Percentiles rank a stretch among this genome's conserved stretches.
Conservation (phyloP, 768 basidiomycete genomes). For the Exsudoporus frostii region DNA sequence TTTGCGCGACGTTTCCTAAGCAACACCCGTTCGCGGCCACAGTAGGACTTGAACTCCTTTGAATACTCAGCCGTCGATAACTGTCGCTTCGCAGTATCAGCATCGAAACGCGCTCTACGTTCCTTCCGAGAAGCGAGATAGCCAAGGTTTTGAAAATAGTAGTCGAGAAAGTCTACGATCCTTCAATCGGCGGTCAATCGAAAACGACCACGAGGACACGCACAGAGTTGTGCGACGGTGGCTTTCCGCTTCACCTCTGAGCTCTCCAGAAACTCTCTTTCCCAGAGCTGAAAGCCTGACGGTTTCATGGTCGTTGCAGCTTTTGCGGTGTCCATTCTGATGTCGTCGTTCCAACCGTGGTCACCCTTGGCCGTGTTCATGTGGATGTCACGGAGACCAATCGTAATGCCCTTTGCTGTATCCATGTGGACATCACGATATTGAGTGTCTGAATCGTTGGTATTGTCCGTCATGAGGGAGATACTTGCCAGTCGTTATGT, state of each 20-base stretch:
- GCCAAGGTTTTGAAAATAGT: constrained; percentile 94
- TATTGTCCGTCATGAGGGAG: constrained; percentile 11
- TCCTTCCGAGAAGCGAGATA: constrained; percentile 87
- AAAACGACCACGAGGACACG: constrained; percentile 28
- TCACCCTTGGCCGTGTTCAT: constrained; percentile 65
- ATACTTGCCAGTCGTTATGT: not conserved
- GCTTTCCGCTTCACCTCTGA: constrained; percentile 92
- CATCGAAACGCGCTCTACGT: constrained; percentile 77
- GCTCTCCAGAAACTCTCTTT: constrained; percentile 78
- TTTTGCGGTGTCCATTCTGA: constrained; percentile 55
- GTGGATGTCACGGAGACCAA: constrained; percentile 47
- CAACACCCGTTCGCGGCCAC: constrained; percentile 88
- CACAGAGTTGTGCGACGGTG: constrained; percentile 95
- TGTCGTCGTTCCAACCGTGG: constrained; percentile 45
- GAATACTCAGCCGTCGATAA: constrained; percentile 52
- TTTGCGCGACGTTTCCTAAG: constrained; percentile 93
- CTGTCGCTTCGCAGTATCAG: constrained; percentile 70
- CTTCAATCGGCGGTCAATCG: constrained; percentile 13
- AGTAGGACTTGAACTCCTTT: constrained; percentile 90
- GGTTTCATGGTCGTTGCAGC: constrained; percentile 49
- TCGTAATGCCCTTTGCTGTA: constrained; percentile 62
- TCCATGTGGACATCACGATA: constrained; percentile 73
- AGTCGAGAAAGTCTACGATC: constrained; percentile 85
- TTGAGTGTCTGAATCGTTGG: constrained; percentile 20
- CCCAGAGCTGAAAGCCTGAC: constrained; percentile 66